Evolutionary conservation across 192 early-diverging fungal species (phyloP).

Genomic region (Umbelopsis sp.): DNA sequence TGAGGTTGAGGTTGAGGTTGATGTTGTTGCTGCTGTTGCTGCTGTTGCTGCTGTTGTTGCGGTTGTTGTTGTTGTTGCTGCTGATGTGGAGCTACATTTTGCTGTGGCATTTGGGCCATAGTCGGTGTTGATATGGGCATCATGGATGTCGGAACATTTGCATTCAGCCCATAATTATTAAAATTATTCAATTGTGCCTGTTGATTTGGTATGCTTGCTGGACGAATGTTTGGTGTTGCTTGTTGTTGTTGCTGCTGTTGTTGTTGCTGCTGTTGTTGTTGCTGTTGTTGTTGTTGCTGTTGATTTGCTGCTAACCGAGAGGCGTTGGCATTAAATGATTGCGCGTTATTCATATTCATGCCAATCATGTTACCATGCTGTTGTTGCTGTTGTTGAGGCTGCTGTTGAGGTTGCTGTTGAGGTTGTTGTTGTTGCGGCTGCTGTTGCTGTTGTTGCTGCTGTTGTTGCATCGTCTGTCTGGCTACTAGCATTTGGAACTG

Average conservation of each 20-base stretch:
- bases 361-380: background rate
- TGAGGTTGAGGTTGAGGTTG: background rate
- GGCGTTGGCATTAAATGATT: background rate
- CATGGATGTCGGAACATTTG: conserved; percentile 3
- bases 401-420: conserved; percentile 13
- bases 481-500: conserved; percentile 20
- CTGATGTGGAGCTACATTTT: background rate
- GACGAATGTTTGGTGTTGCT: background rate
- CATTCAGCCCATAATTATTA: background rate
- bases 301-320: background rate
- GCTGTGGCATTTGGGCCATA: background rate
- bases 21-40: conserved; percentile 14
- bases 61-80: conserved; percentile 22
- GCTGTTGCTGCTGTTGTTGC: conserved; percentile 8
- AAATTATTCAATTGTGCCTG: conserved; percentile 8
- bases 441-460: conserved; percentile 17
- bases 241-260: background rate
- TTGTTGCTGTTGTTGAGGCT: background rate
- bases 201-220: background rate
- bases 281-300: conserved; percentile 15
- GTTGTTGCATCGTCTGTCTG: conserved; percentile 22
- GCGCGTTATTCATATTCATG: background rate
- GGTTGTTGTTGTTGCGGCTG: background rate
- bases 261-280: conserved; percentile 14
- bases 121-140: background rate